Evolutionary conservation across 371 early-diverging fungal species (phyloP).

Genomic region (Mortierella sp.): DNA sequence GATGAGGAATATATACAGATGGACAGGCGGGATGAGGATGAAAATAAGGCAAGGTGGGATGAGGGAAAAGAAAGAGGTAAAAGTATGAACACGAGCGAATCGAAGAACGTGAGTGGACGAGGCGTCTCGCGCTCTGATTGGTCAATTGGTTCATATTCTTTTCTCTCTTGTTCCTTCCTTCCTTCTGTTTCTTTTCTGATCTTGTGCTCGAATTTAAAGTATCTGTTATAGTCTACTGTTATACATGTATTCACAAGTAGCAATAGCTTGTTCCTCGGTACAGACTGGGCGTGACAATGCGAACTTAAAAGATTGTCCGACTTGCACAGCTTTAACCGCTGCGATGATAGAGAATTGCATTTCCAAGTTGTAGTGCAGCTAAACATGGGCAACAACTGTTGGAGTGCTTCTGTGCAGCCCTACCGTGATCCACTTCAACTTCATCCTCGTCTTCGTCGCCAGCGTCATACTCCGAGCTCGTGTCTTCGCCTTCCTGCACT

Average conservation of each 20-base stretch:
- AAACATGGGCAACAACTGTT: constrained; percentile 20
- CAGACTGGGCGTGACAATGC: no score
- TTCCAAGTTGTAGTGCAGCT: no score
- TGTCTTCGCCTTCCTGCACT: constrained; percentile 7
- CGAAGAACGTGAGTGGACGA: background rate
- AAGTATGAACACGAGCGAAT: constrained; percentile 9
- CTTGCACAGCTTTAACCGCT: no score
- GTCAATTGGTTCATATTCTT: constrained; percentile 13
- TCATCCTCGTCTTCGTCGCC: constrained; percentile 9
- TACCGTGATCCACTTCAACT: constrained; percentile 8
- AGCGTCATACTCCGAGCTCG: background rate
- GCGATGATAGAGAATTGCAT: no score
- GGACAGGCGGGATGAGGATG: constrained; percentile 6
- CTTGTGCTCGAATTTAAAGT: no score
- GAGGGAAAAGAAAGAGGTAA: constrained; percentile 2
- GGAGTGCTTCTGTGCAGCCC: constrained; percentile 22
- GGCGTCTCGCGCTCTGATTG: constrained; percentile 42
- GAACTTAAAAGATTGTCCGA: no score
- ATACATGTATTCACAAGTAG: no score
- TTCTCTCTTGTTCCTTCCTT: no score
- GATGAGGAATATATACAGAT: constrained; percentile 16
- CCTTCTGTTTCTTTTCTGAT: no score
- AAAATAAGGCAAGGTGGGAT: constrained; percentile 1
- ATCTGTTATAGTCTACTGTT: no score
- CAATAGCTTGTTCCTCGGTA: no score